Base-by-base conservation (phyloP, 2,329 filamentous ascomycete species). In the Cryphonectria carpinicola region DNA sequence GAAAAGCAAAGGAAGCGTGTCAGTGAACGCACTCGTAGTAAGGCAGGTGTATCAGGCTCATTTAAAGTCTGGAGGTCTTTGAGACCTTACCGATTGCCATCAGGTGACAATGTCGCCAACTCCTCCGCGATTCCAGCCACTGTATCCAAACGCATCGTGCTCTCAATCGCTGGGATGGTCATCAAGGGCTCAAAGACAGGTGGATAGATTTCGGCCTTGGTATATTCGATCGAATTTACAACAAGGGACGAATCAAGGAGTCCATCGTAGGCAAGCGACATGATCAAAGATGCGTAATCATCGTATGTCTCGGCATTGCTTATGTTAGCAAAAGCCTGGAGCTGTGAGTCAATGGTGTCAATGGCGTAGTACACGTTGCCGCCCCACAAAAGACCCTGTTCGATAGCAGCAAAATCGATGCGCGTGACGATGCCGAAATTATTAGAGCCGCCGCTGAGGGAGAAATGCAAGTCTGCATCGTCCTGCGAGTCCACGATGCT, bases 371-470 rank as follows among this genome's bases (percentile, higher is more conserved):
- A 75, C 54, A 75, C 3, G 25, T 71, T 74, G 17, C 80, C 80
- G n/a, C 77, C 79, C 80, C 79, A 81, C 13, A 82, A 1, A 17
- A 54, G 69, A 6, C 69, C 71, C 58, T 75, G 73, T 28, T 69
- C 41, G 62, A 75, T 72, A 54, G 64, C 46, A 28, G 64, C 64
- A 17, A 54, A 25, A 66, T 66, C 64, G 35, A 66, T n/a, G 43
- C 49, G 41, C 41, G 64, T 66, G 25, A 66, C 64, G 28, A 66
- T 66, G 19, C 64, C 64, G 32, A 66, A 54, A n/a, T 66, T 52
- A 25, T 49, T 52, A 14, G 43, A 52, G 19, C 64, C 64, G 32
- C 64, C 64, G n/a, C 46, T 66, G 43, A 66, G 49, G 22, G 64
- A 25, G 49, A 25, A 28, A 28, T 54, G 49, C 14, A 54, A 54